Evolutionary conservation across 257 asterid species (phyloP).

Genomic region (Ophiorrhiza pumila): DNA sequence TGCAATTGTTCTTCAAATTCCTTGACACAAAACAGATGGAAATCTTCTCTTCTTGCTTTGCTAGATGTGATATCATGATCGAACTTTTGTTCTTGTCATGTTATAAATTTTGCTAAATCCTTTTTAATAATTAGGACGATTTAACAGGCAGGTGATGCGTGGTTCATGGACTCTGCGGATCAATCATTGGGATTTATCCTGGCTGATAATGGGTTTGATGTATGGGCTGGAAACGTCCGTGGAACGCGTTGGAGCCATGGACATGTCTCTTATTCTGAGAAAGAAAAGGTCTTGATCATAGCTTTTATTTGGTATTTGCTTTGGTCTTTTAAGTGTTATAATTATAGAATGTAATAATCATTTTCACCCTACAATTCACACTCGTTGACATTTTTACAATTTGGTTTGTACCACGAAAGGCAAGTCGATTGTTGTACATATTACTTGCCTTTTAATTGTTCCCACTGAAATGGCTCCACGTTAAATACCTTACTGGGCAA

Average conservation of each 20-base stretch:
- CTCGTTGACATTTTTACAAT: background rate
- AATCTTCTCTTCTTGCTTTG: background rate
- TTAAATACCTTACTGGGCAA: too few relatives aligned
- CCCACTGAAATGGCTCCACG: background rate
- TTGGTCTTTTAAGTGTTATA: background rate
- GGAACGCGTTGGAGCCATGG: constrained; percentile 99
- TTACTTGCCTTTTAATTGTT: background rate
- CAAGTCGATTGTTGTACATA: background rate
- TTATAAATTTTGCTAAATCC: background rate
- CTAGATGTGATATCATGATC: background rate
- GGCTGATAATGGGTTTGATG: constrained; percentile 89
- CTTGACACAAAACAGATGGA: background rate
- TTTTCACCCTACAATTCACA: background rate
- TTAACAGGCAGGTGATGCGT: constrained; percentile 92
- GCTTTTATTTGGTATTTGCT: constrained; percentile 2
- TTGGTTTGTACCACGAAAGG: background rate
- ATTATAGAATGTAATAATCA: background rate
- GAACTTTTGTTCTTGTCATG: background rate
- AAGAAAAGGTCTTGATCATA: constrained; percentile 56
- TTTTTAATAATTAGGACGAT: constrained; percentile 6
- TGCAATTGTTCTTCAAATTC: background rate
- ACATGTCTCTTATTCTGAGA: constrained; percentile 60
- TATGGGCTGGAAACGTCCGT: constrained; percentile 98
- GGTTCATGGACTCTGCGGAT: constrained; percentile 79
- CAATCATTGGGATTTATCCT: constrained; percentile 94